Evolutionary conservation across 495 filamentous ascomycete genomes (phyloP).

Genomic region (Aspergillus bridgeri): DNA sequence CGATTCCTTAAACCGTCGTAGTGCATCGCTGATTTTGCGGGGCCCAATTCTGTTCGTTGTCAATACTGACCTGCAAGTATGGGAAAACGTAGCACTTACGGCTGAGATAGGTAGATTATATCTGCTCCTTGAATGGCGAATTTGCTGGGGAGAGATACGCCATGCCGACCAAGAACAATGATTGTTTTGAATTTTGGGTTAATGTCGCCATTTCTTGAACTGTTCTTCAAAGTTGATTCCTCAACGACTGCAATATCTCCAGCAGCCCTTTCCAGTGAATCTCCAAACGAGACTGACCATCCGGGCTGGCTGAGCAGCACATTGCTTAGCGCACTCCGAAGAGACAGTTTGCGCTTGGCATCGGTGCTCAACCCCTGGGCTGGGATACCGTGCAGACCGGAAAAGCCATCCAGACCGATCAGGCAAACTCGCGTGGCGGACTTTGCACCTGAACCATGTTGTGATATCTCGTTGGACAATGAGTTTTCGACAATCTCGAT

Average conservation of each 20-base stretch:
- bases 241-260: constrained; percentile 35
- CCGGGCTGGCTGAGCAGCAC: constrained; percentile 26
- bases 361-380: constrained; percentile 26
- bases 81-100: constrained; percentile 22
- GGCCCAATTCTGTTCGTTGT: constrained; percentile 26
- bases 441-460: too few relatives aligned
- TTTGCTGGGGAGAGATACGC: constrained; percentile 5
- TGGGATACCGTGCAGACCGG: constrained; percentile 24
- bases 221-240: constrained; percentile 19
- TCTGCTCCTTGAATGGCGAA: constrained; percentile 12
- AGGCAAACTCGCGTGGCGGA: constrained; percentile 20
- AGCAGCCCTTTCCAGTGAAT: constrained; percentile 20
- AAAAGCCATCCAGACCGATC: constrained; percentile 31
- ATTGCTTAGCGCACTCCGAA: constrained; percentile 30
- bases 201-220: constrained; percentile 8
- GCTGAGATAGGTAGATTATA: constrained; percentile 29
- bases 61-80: too few relatives aligned
- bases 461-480: too few relatives aligned
- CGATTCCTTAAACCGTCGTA: constrained; percentile 19
- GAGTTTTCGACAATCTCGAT: constrained; percentile 21
- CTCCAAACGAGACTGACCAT: constrained; percentile 31
- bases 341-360: constrained; percentile 32
- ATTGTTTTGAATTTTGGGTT: constrained; percentile 22
- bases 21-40: constrained; percentile 26
- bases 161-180: constrained; percentile 28